Evolutionary conservation across 495 filamentous ascomycete species (phyloP), one percentile per base, ranked within the genome.

Genomic region (Elaphomyces granulatus): DNA sequence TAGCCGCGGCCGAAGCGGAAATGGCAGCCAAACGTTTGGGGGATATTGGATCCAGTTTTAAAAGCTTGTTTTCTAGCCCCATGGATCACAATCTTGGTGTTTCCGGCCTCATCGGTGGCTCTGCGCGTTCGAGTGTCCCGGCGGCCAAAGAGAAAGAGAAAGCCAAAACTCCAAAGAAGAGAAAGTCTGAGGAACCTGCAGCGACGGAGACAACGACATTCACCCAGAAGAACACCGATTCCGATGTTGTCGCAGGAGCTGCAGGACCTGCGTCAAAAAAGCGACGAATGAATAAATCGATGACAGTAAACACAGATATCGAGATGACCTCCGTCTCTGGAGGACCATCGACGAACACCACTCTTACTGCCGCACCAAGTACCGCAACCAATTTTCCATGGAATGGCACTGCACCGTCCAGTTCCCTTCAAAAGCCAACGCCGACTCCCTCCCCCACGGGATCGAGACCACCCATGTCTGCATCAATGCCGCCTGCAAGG

Each of bases 1-100:
- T 63, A 18, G 67, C 64, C 15, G 61, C 62, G 19, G 58, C 67
- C 35, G 60, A 63, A 16, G 68, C 64, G 15, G 61, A 61, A 20
- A 60, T 75, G 50, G 74, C 74, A 15, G 71, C 72, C 20, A 67
- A 70, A 41, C 68, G 65, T 41, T 62, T 80, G 46, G 59, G 58
- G 10, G 63, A 66, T 37, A 57, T 68, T 46, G 72, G 72, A 16
- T 63, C 63, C 35, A 58, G 54, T 20, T 71, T 80, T 40, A 62
- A 59, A 34, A 56, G 54, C 36, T 49, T 67, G 38, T 70, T 72
- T 43, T 36, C 39, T 19, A 45, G 40, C 35, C 30, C 48, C 21
- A 32, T 41, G 31, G 28, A 49, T 34, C 18, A 20, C 28, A 15
- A 30, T 26, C 3, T 45, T 41, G 20, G 30, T 30, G 38, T 37